Evolutionary conservation across 2,329 filamentous ascomycete genomes (phyloP).

Genomic region (Verticillium nonalfalfae): DNA sequence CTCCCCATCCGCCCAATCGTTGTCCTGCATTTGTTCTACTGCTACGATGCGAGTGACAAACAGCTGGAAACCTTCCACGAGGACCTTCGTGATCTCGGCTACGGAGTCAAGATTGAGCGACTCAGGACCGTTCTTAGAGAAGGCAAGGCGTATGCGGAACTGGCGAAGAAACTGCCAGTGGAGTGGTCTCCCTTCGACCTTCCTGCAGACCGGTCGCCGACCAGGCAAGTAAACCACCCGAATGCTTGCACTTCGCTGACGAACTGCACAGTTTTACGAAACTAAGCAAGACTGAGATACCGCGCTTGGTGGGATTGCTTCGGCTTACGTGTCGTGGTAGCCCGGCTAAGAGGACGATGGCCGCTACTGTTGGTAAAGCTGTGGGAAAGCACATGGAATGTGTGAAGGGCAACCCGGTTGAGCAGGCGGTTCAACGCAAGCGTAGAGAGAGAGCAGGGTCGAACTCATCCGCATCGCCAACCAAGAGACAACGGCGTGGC

Average conservation of each 20-base stretch:
- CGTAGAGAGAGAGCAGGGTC: not conserved
- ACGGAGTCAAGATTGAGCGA: not conserved
- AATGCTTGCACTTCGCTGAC: not conserved
- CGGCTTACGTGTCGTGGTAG: not conserved
- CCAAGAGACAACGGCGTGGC: not conserved
- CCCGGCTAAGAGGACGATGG: not conserved
- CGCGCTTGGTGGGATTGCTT: not conserved
- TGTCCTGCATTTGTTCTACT: not conserved
- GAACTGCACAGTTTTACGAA: not conserved
- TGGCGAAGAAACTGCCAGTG: not conserved
- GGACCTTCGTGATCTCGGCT: not conserved
- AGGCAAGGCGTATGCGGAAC: not conserved
- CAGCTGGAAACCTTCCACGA: not conserved
- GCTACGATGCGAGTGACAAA: not conserved
- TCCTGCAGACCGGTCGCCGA: not conserved
- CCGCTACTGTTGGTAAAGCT: not conserved
- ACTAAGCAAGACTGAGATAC: not conserved
- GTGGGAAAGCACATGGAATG: not conserved
- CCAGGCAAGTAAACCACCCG: not conserved
- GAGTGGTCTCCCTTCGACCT: not conserved
- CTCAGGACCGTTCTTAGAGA: not conserved
- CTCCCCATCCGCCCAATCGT: not conserved
- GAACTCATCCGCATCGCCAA: not conserved
- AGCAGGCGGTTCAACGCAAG: not conserved
- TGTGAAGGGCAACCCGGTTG: not conserved